Base-by-base conservation (phyloP, 495 filamentous ascomycete species). In the Beverwykella pulmonaria region DNA sequence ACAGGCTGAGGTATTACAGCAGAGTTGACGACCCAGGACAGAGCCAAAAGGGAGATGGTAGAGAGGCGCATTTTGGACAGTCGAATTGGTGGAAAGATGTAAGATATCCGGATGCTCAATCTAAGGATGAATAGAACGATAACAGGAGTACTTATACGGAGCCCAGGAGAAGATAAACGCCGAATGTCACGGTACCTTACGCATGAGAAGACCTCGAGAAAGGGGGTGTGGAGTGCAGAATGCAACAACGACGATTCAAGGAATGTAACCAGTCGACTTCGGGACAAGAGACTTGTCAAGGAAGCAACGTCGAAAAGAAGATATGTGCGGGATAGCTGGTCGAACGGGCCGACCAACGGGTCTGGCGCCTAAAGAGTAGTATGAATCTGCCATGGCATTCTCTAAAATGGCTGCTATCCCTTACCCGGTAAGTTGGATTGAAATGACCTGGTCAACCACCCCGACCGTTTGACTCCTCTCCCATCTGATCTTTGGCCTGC, bases 361-460 rank as follows among this genome's bases (percentile, higher is more conserved):
- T 68, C 58, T 55, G 60, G 67, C 67, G 61, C 67, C 54, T 60
- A 69, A 64, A 64, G 60, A 15, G 39, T n/a, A n/a, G 39, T 44
- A 44, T 44, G 39, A 44, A 44, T n/a, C 9, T 44, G 39, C 39
- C 39, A 44, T 44, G 39, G 39, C 39, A 44, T 44, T 44, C 15
- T 9, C 39, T 5, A 44, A 44, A n/a, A 15, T 14, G 6, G 39
- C 15, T 44, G 39, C 39, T 14, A 7, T 44, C 22, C 50, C 52
- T 59, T 26, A 34, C 59, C 65, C 54, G 52, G 65, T 22, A 57
- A 4, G 50, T 30, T 30, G 59, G 46, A 56, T 44, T 22, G 29
- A 60, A 34, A 65, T 64, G 67, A 69, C 60, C 61, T 30, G 54
- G 67, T 49, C 58, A 26, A 61, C 59, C 53, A 69, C 60, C 61